These are phyloP conservation scores for Osmanthus fragrans DNA, from an alignment of 257 asterid genomes.

Conservation along the genomic window DNA sequence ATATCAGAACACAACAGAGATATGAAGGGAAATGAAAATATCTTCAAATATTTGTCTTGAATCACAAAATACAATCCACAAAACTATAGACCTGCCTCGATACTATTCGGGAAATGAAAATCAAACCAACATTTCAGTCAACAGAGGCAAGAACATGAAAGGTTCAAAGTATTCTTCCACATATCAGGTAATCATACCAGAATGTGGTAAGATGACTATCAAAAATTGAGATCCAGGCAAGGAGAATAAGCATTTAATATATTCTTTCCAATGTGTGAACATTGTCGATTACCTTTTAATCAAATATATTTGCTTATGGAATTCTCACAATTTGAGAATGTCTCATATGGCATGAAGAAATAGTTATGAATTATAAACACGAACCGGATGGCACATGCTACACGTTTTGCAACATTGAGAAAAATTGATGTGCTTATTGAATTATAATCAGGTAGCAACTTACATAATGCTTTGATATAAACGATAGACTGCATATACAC, in stretches of 20 bases:
- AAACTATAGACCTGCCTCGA: not conserved
- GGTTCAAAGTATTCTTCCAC: not conserved
- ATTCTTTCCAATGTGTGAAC: too few relatives aligned
- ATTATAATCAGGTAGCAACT: not conserved
- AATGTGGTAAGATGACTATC: not conserved
- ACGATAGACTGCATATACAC: too few relatives aligned
- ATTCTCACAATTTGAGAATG: not conserved
- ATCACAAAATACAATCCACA: not conserved
- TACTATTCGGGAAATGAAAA: not conserved
- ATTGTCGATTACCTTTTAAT: not conserved
- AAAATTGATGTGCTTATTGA: not conserved
- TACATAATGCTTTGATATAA: not conserved
- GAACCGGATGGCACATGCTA: not conserved
- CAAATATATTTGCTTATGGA: not conserved
- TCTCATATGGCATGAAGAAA: not conserved
- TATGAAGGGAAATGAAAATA: not conserved
- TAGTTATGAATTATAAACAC: not conserved
- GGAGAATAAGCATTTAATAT: not conserved
- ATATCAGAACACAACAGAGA: too few relatives aligned
- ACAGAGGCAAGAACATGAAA: not conserved
- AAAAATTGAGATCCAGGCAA: not conserved
- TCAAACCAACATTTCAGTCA: not conserved
- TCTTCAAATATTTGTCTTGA: not conserved
- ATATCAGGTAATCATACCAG: not conserved
- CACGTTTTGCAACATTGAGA: not conserved